Conservation (phyloP, 306 rosid genomes). For the Inga oerstediana region DNA sequence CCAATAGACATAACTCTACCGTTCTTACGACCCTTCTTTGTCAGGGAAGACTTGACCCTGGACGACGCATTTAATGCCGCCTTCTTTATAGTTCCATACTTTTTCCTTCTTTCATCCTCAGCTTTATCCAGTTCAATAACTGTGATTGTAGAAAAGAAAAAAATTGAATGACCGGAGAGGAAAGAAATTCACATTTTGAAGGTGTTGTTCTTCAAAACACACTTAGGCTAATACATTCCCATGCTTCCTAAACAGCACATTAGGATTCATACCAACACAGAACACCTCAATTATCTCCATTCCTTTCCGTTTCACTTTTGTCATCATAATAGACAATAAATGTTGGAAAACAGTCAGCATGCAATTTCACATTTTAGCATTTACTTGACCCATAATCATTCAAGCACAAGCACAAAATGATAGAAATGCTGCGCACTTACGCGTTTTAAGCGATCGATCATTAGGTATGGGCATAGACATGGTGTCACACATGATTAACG, state of each 20-base stretch:
- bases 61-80: conserved; percentile 83
- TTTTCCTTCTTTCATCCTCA: conserved; percentile 84
- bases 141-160: conserved; percentile 10
- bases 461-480: conserved; percentile 53
- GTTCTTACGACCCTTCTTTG: conserved; percentile 71
- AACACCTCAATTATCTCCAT: not conserved
- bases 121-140: conserved; percentile 55
- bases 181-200: not conserved
- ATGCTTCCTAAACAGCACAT: not conserved
- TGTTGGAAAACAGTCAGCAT: not conserved
- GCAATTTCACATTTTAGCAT: conserved; percentile 16
- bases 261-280: not conserved
- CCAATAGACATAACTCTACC: conserved; percentile 75
- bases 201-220: not conserved
- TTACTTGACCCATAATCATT: not conserved
- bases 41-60: conserved; percentile 70
- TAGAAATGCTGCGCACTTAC: conserved; percentile 33
- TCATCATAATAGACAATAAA: conserved; percentile 3
- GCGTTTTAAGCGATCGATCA: conserved; percentile 46
- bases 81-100: conserved; percentile 72
- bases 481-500: conserved; percentile 62
- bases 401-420: not conserved
- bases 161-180: not conserved
- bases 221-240: not conserved
- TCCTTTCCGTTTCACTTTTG: conserved; percentile 2